phyloP scores from a whole-genome alignment of 1,284 basidiomycete genomes.

The Bondarzewia mesenterica region DNA sequence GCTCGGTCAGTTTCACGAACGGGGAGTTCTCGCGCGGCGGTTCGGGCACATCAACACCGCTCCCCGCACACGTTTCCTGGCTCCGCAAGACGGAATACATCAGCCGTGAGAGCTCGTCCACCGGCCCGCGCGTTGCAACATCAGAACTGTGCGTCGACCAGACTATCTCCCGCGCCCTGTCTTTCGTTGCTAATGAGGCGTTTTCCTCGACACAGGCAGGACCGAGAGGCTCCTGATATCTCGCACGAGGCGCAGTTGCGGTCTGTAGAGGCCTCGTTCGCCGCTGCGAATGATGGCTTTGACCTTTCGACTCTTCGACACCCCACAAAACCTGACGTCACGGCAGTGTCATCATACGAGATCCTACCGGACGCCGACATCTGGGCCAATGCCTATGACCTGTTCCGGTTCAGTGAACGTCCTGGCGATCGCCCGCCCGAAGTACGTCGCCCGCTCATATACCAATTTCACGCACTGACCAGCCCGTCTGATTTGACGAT shows the following conservation, averaged over 20 bases:
- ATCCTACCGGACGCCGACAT: constrained; percentile 81
- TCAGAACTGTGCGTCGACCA: constrained; percentile 44
- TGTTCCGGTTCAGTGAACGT: constrained; percentile 84
- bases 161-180: background rate
- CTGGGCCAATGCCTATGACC: constrained; percentile 85
- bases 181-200: background rate
- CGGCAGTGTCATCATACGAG: constrained; percentile 79
- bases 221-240: constrained; percentile 56
- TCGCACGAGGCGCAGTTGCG: constrained; percentile 74
- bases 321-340: constrained; percentile 72
- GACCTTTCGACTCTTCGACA: constrained; percentile 58
- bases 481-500: constrained; percentile 4
- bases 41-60: constrained; percentile 32
- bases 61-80: constrained; percentile 74
- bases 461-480: background rate
- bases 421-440: constrained; percentile 71
- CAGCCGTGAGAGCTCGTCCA: constrained; percentile 51
- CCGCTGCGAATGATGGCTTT: constrained; percentile 50
- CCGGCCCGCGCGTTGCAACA: constrained; percentile 18
- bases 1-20: constrained; percentile 26
- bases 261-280: constrained; percentile 80
- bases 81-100: constrained; percentile 85
- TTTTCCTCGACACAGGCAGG: no score
- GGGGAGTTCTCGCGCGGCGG: constrained; percentile 32
- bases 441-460: constrained; percentile 27